Base-by-base conservation (phyloP, 352 stramenopile genomes). In the Phytophthora foliorum region DNA sequence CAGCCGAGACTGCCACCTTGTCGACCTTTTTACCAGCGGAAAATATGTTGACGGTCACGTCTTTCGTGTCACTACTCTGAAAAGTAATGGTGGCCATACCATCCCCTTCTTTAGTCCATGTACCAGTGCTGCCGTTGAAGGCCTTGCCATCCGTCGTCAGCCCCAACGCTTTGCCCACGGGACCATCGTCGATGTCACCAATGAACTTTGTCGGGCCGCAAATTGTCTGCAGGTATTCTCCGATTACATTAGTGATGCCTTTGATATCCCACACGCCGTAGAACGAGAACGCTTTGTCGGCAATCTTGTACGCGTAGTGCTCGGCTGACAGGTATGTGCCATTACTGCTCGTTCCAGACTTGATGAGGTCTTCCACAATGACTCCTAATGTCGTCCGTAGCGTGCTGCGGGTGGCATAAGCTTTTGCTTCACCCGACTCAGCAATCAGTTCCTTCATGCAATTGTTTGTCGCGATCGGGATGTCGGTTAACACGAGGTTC, bases 311-410 rank as follows among this genome's bases (percentile, higher is more conserved):
- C 4, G 66, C 65, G 53, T 78, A 86, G 11, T 81, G 49, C 19
- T 69, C 68, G 6, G 51, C 25, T 17, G 55, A 57, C 10, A 78
- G 9, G 13, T 60, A 70, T 1, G 70, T 74, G 21, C 67, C 73
- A 25, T 58, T 71, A 19, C 55, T 68, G 55, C 46, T 71, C 57
- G 70, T 62, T 3, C 62, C 53, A 0, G 62, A 59, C 31, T 76
- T 75, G n/a, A 84, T 65, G 5, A 83, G 55, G 39, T 74, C 50
- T 42, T 83, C 74, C 11, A 85, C 55, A 44, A 88, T 81, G 32
- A 80, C 68, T 31, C 77, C 63, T n/a, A 85, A 22, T 0, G 77
- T 82, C 53, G 72, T 84, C 29, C 77, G 63, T 11, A 88, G 67
- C 4, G 70, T 60, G 24, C 65, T 70, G 42, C 81, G 77, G 21